Conservation (phyloP, 2,329 filamentous ascomycete genomes). For the Fusarium pilosicola region DNA sequence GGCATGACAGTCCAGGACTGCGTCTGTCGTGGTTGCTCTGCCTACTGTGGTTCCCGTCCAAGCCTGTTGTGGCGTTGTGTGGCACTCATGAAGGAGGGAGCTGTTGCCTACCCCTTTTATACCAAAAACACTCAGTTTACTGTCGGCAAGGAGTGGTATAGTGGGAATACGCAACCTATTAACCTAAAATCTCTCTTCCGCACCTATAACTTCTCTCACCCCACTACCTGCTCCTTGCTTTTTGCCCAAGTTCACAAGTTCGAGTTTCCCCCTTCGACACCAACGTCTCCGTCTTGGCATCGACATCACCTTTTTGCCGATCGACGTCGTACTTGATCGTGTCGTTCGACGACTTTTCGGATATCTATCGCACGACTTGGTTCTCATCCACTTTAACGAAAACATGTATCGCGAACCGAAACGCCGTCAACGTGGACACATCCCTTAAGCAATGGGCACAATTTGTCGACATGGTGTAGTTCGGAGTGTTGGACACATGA, state of each 20-base stretch:
- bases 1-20: not conserved
- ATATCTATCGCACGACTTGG: not conserved
- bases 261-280: not conserved
- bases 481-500: not conserved
- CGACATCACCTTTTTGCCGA: not conserved
- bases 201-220: constrained; percentile 4
- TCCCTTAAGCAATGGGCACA: not conserved
- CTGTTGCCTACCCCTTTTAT: not conserved
- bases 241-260: not conserved
- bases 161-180: not conserved
- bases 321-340: not conserved
- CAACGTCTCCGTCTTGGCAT: not conserved
- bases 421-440: not conserved
- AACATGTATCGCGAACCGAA: not conserved
- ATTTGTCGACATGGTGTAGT: not conserved
- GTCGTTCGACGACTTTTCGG: not conserved
- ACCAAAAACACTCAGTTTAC: not conserved
- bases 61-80: not conserved
- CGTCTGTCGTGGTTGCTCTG: not conserved
- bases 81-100: not conserved
- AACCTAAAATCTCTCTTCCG: not conserved
- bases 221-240: not conserved
- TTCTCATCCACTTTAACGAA: not conserved
- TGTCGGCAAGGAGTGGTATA: not conserved
- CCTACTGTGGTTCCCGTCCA: not conserved